A percentile compares a stretch with the other conserved stretches of the same genome.
Conservation (phyloP, 2,329 filamentous ascomycete genomes). For the Xylariales sp. region DNA sequence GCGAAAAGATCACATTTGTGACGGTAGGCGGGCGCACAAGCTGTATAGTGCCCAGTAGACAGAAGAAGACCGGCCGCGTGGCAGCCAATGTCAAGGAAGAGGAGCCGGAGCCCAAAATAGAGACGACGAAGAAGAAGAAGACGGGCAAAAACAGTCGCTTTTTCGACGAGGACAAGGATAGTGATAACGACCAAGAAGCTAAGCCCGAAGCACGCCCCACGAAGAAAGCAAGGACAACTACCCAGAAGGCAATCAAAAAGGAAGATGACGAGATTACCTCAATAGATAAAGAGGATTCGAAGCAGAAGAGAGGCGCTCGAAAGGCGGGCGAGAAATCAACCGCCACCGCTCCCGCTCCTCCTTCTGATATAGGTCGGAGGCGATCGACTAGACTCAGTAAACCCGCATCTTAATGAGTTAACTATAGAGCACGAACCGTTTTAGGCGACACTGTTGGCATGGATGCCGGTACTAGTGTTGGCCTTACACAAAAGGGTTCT, state of each 20-base stretch:
- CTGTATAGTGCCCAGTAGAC: conserved; percentile 84
- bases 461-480: too few species aligned
- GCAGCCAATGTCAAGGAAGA: conserved; percentile 56
- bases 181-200: not conserved
- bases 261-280: conserved; percentile 44
- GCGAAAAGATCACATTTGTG: conserved; percentile 85
- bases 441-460: too few species aligned
- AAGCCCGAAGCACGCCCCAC: conserved; percentile 35
- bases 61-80: conserved; percentile 77
- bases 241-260: conserved; percentile 42
- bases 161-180: conserved; percentile 21
- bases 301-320: conserved; percentile 38
- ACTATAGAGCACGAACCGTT: too few species aligned
- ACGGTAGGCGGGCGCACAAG: conserved; percentile 93
- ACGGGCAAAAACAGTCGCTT: conserved; percentile 29
- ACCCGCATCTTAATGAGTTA: conserved; percentile 29
- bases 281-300: conserved; percentile 6
- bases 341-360: conserved; percentile 35
- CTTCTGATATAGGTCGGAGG: conserved; percentile 41
- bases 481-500: too few species aligned
- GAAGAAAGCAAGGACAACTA: conserved; percentile 42
- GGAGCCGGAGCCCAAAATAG: conserved; percentile 29
- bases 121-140: conserved; percentile 33
- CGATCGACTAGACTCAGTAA: conserved; percentile 46
- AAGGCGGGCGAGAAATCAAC: conserved; percentile 42